phyloP scores from a whole-genome alignment of 306 rosid genomes.

The Casuarina cunninghamiana region DNA sequence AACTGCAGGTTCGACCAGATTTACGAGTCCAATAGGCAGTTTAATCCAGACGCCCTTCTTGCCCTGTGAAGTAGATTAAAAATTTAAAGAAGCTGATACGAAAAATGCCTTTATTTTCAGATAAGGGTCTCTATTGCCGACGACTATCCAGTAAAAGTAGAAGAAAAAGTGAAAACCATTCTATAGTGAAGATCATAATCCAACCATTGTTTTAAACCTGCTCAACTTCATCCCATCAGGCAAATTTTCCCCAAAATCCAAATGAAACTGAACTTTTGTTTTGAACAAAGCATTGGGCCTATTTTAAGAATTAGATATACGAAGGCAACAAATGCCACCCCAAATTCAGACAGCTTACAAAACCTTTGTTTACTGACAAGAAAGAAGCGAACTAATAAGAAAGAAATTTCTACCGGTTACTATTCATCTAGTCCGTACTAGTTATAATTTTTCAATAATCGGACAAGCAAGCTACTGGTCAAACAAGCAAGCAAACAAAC shows the following conservation, averaged over 20 bases:
- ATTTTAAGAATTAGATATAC: background rate
- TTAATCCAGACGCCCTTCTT: constrained; percentile 59
- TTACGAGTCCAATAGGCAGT: constrained; percentile 46
- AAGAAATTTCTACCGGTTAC: background rate
- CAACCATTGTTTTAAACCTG: background rate
- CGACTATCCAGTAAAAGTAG: background rate
- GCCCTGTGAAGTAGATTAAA: constrained; percentile 32
- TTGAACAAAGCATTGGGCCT: background rate
- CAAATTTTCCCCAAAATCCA: background rate
- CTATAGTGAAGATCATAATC: background rate
- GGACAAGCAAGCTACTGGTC: background rate
- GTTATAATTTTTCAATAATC: background rate
- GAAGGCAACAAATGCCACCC: background rate
- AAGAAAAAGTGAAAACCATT: background rate
- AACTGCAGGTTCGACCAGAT: constrained; percentile 49
- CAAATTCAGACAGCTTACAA: too few species aligned
- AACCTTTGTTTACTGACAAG: too few species aligned
- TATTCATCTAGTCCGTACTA: background rate
- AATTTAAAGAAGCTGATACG: constrained; percentile 9
- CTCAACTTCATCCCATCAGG: background rate
- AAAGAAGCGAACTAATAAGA: too few species aligned
- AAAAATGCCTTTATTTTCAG: background rate
- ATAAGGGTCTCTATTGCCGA: background rate
- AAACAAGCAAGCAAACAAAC: background rate
- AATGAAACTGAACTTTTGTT: background rate